These are phyloP conservation scores for Anaeromyces robustus DNA, from an alignment of 192 early-diverging fungal genomes.

Conservation along the genomic window DNA sequence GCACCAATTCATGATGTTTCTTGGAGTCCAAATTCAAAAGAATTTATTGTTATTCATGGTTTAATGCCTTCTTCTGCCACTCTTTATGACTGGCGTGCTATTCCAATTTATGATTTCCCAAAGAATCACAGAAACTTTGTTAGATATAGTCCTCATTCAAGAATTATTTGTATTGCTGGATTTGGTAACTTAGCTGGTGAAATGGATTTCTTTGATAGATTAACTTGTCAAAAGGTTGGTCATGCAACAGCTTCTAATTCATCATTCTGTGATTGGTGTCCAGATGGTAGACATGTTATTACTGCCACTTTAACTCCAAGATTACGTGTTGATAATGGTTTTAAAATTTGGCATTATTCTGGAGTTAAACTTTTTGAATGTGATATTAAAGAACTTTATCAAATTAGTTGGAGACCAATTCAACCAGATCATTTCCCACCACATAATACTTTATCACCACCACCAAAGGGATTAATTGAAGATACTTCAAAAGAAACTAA, in stretches of 20 bases:
- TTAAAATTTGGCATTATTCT: conserved; percentile 90
- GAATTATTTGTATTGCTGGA: conserved; percentile 68
- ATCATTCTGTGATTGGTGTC: conserved; percentile 75
- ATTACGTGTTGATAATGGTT: conserved; percentile 94
- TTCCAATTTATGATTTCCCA: conserved; percentile 70
- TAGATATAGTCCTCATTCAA: conserved; percentile 62
- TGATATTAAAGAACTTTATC: conserved; percentile 73
- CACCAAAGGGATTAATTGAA: conserved; percentile 8
- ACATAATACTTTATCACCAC: conserved; percentile 27
- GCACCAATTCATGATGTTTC: conserved; percentile 92
- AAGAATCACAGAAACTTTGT: conserved; percentile 76
- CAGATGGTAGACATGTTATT: conserved; percentile 83
- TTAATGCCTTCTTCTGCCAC: conserved; percentile 83
- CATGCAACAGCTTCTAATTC: conserved; percentile 71
- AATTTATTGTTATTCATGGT: conserved; percentile 92
- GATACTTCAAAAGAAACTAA: neutral
- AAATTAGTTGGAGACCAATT: conserved; percentile 21
- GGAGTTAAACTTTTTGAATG: conserved; percentile 64
- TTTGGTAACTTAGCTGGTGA: conserved; percentile 93
- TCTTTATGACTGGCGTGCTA: conserved; percentile 83
- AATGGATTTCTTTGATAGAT: conserved; percentile 86
- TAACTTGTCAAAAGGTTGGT: conserved; percentile 62
- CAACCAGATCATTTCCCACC: conserved; percentile 49
- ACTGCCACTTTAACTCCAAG: conserved; percentile 87
- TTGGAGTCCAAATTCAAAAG: conserved; percentile 88